Percentiles rank a stretch among this genome's conserved stretches.
phyloP scores from a whole-genome alignment of 768 basidiomycete genomes.

The Pleurotus sapidus region DNA sequence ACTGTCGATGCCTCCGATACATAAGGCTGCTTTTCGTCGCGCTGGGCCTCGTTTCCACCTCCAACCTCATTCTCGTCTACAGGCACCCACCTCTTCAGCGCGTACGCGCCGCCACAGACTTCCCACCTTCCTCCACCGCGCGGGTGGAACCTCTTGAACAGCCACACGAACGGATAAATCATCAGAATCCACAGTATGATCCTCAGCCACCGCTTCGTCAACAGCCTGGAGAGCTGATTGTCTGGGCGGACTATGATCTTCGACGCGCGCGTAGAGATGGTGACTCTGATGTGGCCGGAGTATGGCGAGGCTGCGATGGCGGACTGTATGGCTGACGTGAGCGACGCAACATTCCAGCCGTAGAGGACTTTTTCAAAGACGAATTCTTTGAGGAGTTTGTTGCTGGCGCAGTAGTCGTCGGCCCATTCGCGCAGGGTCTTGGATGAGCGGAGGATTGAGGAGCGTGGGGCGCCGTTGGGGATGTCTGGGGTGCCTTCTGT shows the following conservation, averaged over 20 bases:
- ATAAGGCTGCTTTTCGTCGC: too few relatives aligned
- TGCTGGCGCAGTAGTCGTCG: conserved; percentile 74
- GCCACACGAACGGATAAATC: conserved; percentile 80
- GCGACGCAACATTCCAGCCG: conserved; percentile 43
- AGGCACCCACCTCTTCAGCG: conserved; percentile 52
- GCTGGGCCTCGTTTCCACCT: neutral
- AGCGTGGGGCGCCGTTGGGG: neutral
- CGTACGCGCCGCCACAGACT: conserved; percentile 74
- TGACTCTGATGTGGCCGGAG: conserved; percentile 42
- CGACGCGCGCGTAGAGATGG: conserved; percentile 42
- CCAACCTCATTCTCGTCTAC: conserved; percentile 5
- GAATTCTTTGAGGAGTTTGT: conserved; percentile 75
- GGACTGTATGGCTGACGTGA: conserved; percentile 38
- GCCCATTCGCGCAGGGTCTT: conserved; percentile 76
- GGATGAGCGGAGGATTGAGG: conserved; percentile 44
- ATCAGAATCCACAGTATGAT: conserved; percentile 65
- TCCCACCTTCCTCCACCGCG: conserved; percentile 74
- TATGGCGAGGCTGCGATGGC: conserved; percentile 44
- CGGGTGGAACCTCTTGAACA: conserved; percentile 66
- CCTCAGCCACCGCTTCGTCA: conserved; percentile 71
- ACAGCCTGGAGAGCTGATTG: conserved; percentile 59
- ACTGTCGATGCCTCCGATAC: neutral
- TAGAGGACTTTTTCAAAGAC: conserved; percentile 59
- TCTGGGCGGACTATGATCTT: conserved; percentile 66
- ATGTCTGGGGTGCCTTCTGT: conserved; percentile 4